Conservation (phyloP, 441 rosid genomes). For the Jatropha multifida region DNA sequence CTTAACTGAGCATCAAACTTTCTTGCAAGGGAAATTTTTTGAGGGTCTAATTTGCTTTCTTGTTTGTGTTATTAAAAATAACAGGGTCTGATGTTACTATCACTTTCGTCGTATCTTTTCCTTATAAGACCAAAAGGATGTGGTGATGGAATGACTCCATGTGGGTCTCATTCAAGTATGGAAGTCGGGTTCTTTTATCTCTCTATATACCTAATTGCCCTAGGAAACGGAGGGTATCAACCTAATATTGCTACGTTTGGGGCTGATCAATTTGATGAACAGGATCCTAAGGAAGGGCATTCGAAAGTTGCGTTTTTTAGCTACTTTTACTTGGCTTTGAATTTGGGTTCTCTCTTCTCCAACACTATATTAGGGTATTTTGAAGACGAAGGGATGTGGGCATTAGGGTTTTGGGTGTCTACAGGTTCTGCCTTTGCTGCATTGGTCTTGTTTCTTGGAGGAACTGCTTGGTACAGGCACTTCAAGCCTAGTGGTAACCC, state of each 20-base stretch:
- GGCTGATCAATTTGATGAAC: constrained; percentile 96
- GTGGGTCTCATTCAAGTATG: constrained; percentile 61
- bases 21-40: background rate
- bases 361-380: constrained; percentile 86
- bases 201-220: constrained; percentile 80
- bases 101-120: constrained; percentile 74
- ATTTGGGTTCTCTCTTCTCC: constrained; percentile 93
- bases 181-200: constrained; percentile 76
- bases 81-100: constrained; percentile 78
- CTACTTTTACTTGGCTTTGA: constrained; percentile 90
- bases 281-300: constrained; percentile 70
- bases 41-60: constrained; percentile 6
- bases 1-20: background rate
- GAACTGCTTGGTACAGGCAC: constrained; percentile 70
- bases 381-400: constrained; percentile 93
- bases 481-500: constrained; percentile 94
- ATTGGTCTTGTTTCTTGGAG: constrained; percentile 65
- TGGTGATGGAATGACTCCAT: constrained; percentile 60
- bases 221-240: constrained; percentile 95
- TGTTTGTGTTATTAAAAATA: background rate
- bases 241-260: constrained; percentile 95
- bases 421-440: constrained; percentile 78
- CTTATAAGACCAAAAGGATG: constrained; percentile 83
- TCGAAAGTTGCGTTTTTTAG: constrained; percentile 91
- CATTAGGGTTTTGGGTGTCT: constrained; percentile 87